Conservation (phyloP, 768 basidiomycete species). For the Lentinula aciculospora region DNA sequence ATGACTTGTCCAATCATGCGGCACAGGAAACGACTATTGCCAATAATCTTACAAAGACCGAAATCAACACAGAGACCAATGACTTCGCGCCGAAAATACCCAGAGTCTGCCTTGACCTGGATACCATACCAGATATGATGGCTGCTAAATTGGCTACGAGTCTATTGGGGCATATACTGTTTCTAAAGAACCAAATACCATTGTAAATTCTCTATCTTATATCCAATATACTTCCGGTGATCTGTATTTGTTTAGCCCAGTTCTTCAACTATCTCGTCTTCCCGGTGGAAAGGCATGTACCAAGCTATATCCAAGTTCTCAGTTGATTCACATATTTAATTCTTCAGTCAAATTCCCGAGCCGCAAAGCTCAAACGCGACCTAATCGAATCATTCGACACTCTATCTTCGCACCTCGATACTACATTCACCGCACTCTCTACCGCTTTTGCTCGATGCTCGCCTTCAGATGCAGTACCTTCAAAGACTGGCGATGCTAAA, state of each 20-base stretch:
- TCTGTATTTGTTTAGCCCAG: conserved; percentile 38
- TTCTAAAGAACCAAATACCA: conserved; percentile 74
- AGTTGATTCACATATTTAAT: background rate
- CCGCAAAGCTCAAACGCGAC: conserved; percentile 53
- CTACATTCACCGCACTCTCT: conserved; percentile 70
- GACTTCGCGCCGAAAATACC: conserved; percentile 22
- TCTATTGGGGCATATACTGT: conserved; percentile 65
- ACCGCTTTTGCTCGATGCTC: conserved; percentile 48
- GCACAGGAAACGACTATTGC: background rate
- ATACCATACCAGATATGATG: conserved; percentile 47
- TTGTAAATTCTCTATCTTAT: conserved; percentile 44
- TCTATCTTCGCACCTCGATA: conserved; percentile 65
- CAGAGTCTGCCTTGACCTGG: conserved; percentile 39
- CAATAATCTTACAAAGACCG: background rate
- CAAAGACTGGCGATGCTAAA: background rate
- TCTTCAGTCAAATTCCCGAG: conserved; percentile 34
- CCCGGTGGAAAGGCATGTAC: conserved; percentile 38
- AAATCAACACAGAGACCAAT: background rate
- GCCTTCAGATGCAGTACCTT: background rate
- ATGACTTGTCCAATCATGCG: background rate
- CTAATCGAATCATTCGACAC: conserved; percentile 64
- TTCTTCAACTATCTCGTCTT: conserved; percentile 57
- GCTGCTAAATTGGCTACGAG: conserved; percentile 61
- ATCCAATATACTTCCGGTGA: background rate
- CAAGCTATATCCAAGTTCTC: background rate